Evolutionary conservation across 495 filamentous ascomycete genomes (phyloP).

Genomic region (Penicillium antarcticum): DNA sequence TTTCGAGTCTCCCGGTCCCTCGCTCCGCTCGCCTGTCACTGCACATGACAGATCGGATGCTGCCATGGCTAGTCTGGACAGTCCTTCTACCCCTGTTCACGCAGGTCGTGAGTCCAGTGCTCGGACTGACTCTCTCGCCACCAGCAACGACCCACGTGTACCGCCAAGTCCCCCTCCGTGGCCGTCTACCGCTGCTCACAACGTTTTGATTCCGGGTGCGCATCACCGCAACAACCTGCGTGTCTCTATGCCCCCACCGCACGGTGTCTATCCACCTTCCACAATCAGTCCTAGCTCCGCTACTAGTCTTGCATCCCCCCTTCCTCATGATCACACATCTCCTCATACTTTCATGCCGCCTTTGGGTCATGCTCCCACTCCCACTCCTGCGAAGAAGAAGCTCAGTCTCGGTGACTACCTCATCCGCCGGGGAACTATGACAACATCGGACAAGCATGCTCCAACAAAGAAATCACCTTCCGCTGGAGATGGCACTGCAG

Average conservation of each 20-base stretch:
- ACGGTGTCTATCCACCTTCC: constrained; percentile 13
- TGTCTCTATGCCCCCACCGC: constrained; percentile 38
- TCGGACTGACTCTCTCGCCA: constrained; percentile 4
- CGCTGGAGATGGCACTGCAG: constrained; percentile 14
- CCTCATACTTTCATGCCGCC: constrained; percentile 17
- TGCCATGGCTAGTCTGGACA: constrained; percentile 5
- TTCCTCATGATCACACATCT: constrained; percentile 26
- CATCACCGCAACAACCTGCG: constrained; percentile 30
- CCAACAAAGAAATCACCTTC: constrained; percentile 24
- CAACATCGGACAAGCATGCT: constrained; percentile 35
- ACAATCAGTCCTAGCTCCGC: constrained; percentile 31
- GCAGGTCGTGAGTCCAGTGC: constrained; percentile 5
- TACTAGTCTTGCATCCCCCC: constrained; percentile 32
- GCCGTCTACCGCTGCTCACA: constrained; percentile 41
- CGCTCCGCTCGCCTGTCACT: constrained; percentile 4
- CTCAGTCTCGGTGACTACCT: constrained; percentile 67
- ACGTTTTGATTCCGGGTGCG: constrained; percentile 25
- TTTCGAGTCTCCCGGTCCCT: constrained; percentile 1
- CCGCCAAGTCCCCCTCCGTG: constrained; percentile 32
- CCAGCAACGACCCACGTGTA: constrained; percentile 22
- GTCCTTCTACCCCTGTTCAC: background rate
- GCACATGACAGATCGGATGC: constrained; percentile 4
- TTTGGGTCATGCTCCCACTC: constrained; percentile 37
- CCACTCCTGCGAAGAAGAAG: constrained; percentile 62
- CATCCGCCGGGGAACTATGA: constrained; percentile 43